Conservation (phyloP, 306 rosid species). For the Begonia masoniana region DNA sequence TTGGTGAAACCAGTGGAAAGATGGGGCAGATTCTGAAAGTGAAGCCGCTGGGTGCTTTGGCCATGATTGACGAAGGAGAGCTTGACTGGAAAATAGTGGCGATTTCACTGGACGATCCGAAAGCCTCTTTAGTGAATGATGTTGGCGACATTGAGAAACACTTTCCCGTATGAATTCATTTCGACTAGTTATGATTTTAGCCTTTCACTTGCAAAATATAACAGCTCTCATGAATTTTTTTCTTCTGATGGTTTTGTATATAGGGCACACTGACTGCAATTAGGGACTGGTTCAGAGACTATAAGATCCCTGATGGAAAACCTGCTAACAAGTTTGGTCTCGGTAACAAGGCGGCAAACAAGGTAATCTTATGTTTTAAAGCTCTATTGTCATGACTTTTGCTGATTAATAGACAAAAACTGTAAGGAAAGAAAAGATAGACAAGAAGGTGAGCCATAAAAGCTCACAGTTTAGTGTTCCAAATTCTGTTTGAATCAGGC, state of each 20-base stretch:
- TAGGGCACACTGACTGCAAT: slow-evolving; percentile 90
- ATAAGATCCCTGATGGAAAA: slow-evolving; percentile 95
- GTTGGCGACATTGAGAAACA: slow-evolving; percentile 81
- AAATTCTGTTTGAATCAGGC: too few relatives aligned
- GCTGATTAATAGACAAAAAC: too few relatives aligned
- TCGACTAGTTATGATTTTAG: too few relatives aligned
- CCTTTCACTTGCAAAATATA: too few relatives aligned
- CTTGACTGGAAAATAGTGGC: slow-evolving; percentile 99
- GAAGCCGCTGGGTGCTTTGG: slow-evolving; percentile 90
- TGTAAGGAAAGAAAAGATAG: too few relatives aligned
- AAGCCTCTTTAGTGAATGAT: slow-evolving; percentile 71
- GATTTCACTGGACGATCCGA: slow-evolving; percentile 88
- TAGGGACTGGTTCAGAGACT: slow-evolving; percentile 94
- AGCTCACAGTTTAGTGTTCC: too few relatives aligned
- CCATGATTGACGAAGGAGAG: slow-evolving; percentile 99
- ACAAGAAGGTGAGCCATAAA: too few relatives aligned
- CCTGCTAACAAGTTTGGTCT: slow-evolving; percentile 96
- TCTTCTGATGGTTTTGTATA: background rate
- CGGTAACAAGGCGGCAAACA: slow-evolving; percentile 73
- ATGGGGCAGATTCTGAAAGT: slow-evolving; percentile 71
- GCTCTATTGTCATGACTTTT: too few relatives aligned
- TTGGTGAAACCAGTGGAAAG: slow-evolving; percentile 58
- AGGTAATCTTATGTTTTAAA: slow-evolving; percentile 26
- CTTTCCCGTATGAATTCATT: slow-evolving; percentile 56
- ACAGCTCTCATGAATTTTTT: too few relatives aligned